A percentile compares a stretch with the other conserved stretches of the same genome.
Conservation (phyloP, 1,284 basidiomycete genomes). For the Anthracocystis panici-leucophaei region DNA sequence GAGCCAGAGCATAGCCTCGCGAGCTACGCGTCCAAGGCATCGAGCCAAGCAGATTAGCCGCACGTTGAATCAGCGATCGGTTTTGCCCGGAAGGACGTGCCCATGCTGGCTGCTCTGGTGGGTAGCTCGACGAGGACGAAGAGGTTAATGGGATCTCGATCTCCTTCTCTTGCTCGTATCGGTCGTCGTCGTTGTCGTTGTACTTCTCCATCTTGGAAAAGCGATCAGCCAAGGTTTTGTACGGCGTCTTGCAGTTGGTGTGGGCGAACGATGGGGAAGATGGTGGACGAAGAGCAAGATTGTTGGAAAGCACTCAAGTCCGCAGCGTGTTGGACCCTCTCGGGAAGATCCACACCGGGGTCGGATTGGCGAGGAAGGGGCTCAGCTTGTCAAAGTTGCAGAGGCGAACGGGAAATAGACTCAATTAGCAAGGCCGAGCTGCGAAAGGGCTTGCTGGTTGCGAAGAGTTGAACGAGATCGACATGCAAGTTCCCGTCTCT, state of each 20-base stretch:
- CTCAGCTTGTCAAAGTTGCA: too few relatives aligned
- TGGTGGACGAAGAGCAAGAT: background rate
- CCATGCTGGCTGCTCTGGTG: constrained; percentile 21
- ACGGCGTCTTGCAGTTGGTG: background rate
- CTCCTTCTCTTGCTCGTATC: background rate
- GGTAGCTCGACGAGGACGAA: constrained; percentile 17
- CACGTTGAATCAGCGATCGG: constrained; percentile 13
- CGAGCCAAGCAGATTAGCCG: constrained; percentile 10
- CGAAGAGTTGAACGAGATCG: too few relatives aligned
- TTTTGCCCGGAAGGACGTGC: background rate
- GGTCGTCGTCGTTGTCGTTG: background rate
- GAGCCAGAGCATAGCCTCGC: constrained; percentile 11
- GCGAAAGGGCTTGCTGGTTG: too few relatives aligned
- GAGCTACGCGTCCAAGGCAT: background rate
- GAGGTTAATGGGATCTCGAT: background rate
- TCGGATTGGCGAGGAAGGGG: too few relatives aligned
- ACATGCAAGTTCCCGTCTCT: too few relatives aligned
- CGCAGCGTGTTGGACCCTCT: too few relatives aligned
- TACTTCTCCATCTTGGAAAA: constrained; percentile 1
- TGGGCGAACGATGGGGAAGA: background rate
- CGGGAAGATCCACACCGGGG: too few relatives aligned
- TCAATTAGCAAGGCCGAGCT: too few relatives aligned
- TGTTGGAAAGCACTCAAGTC: too few relatives aligned
- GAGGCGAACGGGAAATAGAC: too few relatives aligned
- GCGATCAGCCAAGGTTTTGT: background rate